A percentile compares a stretch with the other conserved stretches of the same genome.
Evolutionary conservation across 2,329 filamentous ascomycete genomes (phyloP).

Genomic region (Aotearoamyces nothofagi): DNA sequence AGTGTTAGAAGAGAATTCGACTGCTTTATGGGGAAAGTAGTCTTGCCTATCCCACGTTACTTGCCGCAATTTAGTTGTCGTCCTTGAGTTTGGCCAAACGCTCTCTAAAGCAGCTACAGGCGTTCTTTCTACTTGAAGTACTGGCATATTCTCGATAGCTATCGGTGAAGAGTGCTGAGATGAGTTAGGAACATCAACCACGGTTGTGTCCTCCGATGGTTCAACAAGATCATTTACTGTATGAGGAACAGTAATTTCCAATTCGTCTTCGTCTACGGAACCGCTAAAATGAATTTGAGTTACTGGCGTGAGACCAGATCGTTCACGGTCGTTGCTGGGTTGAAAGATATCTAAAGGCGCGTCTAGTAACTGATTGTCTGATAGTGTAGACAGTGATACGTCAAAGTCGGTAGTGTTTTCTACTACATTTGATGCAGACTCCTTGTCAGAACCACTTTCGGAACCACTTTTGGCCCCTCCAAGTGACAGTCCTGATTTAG

Average conservation of each 20-base stretch:
- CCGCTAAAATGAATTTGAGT: constrained; percentile 2
- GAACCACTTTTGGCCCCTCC: too few relatives aligned
- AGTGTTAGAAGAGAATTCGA: not conserved
- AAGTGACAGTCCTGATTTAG: too few relatives aligned
- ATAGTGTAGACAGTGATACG: not conserved
- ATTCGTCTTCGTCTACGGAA: constrained; percentile 10
- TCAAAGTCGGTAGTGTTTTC: not conserved
- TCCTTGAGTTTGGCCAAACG: not conserved
- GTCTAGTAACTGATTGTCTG: not conserved
- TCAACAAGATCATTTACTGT: constrained; percentile 11
- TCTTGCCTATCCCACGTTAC: not conserved
- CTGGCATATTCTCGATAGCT: constrained; percentile 1
- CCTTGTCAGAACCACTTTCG: too few relatives aligned
- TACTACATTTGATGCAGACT: not conserved
- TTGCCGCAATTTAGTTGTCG: not conserved
- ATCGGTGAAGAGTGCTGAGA: constrained; percentile 9
- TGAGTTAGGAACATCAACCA: not conserved
- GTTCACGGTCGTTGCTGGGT: constrained; percentile 2
- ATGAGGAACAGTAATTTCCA: constrained; percentile 12
- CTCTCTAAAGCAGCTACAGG: constrained; percentile 4
- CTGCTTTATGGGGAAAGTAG: not conserved
- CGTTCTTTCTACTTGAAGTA: constrained; percentile 15
- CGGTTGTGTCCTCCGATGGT: constrained; percentile 1
- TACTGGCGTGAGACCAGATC: not conserved
- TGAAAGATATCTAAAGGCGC: not conserved